Base-by-base conservation (phyloP, 1,284 basidiomycete genomes). In the Puccinia hordei region DNA sequence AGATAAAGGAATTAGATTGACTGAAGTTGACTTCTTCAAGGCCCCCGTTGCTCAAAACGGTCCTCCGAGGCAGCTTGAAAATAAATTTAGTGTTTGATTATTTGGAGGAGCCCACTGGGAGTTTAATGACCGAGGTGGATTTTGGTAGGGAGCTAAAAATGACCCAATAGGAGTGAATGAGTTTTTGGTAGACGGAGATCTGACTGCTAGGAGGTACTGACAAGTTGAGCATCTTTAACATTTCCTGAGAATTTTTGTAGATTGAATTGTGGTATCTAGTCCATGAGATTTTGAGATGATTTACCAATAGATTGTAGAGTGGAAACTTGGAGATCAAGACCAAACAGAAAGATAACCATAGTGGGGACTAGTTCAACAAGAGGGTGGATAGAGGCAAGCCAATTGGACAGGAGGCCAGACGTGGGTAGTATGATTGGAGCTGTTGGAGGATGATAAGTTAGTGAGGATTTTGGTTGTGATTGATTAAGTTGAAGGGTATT, bases 271-370 rank as follows among this genome's bases (percentile, higher is more conserved):
- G 85, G 81, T 86, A 85, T 74, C 84, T 84, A 80, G 84, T 84
- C 85, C 86, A 86, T 30, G 83, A 84, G 41, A 85, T 83, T 41
- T 85, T 94, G 59, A 95, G 89, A 85, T 94, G 95, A 87, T 96
- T 94, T 75, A 92, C 90, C 92, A 95, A 93, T 77, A 94, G 88
- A 85, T 95, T 93, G 86, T 95, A 95, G 83, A 95, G 93, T 0
- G 94, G 94, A 86, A 92, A 92, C 38, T 93, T 90, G 57, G 94
- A 95, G 30, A 95, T 93, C 66, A 85, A 81, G 22, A 93, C 94
- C 59, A 95, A 87, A 2, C 93, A 92, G 84, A 95, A 95, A 8
- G 94, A 93, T 75, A 95, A 88, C 94, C 94, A 95, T 85, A 95
- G 95, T n/a, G n/a, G n/a, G n/a, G n/a, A 15, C 6, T 51, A 6